Conservation (phyloP, 2,329 filamentous ascomycete genomes). For the Clathrospora elynae region DNA sequence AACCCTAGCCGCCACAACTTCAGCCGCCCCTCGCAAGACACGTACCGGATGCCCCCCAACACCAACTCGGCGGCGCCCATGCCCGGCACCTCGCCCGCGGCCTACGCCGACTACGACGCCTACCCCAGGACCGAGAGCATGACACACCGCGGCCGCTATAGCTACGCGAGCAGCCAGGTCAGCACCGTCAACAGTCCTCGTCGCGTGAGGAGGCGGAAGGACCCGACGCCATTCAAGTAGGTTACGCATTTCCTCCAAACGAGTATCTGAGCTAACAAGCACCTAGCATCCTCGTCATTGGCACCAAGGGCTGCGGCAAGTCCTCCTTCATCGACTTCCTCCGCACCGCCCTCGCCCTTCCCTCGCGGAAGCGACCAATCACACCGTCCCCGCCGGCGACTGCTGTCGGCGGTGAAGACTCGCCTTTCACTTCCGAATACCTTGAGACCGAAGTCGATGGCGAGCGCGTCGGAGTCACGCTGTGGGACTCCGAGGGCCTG, state of each 20-base stretch:
- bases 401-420: conserved; percentile 52
- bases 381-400: conserved; percentile 51
- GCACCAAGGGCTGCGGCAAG: conserved; percentile 86
- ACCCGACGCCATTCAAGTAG: conserved; percentile 98
- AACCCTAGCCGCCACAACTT: conserved; percentile 40
- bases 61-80: conserved; percentile 56
- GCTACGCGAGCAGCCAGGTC: conserved; percentile 89
- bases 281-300: conserved; percentile 82
- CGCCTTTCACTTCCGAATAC: conserved; percentile 80
- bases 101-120: conserved; percentile 69
- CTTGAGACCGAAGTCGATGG: conserved; percentile 93
- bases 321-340: conserved; percentile 97
- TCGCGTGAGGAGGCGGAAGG: conserved; percentile 89
- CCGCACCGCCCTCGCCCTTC: conserved; percentile 80
- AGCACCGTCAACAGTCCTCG: conserved; percentile 93
- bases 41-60: conserved; percentile 46
- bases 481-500: conserved; percentile 95
- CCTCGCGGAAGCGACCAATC: conserved; percentile 72
- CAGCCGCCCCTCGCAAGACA: conserved; percentile 46
- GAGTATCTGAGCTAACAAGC: conserved; percentile 18
- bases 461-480: conserved; percentile 86
- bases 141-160: conserved; percentile 94
- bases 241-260: conserved; percentile 48
- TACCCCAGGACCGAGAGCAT: conserved; percentile 90
- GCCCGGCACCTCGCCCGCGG: conserved; percentile 47